Evolutionary conservation across 768 basidiomycete species (phyloP), one percentile per base, ranked within the genome.

Genomic region (Rubroboletus satanas): DNA sequence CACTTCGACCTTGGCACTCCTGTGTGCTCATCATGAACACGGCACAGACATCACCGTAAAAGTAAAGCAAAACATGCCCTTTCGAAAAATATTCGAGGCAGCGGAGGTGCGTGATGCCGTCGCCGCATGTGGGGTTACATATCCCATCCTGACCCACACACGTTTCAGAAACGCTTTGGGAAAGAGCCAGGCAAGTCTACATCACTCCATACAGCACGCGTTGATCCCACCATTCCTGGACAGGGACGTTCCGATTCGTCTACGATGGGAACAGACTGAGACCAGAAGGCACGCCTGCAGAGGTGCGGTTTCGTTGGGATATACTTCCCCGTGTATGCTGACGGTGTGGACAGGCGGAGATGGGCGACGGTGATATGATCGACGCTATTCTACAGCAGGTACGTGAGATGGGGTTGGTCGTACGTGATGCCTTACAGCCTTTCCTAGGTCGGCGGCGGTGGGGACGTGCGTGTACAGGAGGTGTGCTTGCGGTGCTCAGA

Each of bases 361-460:
- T 87, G 79, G 84, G 85, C 57, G 83, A 86, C 33, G 78, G 78
- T 3, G 85, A 87, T 61, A 71, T 77, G 54, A 79, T 87, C 46
- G 85, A 87, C 61, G 83, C 83, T 7, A 70, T 76, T 52, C 61
- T 86, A 38, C 74, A 78, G 56, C 84, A 86, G 74, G 83, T 81
- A 52, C 32, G 76, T 68, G 33, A 14, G 32, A 43, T 35, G 15
- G 17, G 36, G 31, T 21, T 35, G 41, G 45, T 48, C 49, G 49
- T 50, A 14, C 47, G 17, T 26, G 32, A 35, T 35, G 3, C 14
- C 5, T 23, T 14, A 55, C 33, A 0, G 7, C 38, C 45, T 17
- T 35, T 49, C 7, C 42, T n/a, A 70, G 67, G 31, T 69, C 46
- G 67, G 67, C n/a, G 67, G 66, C 3, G 50, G 52, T 1, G 35